Conservation (phyloP, 176 grass and related monocot species). For the Ensete glaucum region DNA sequence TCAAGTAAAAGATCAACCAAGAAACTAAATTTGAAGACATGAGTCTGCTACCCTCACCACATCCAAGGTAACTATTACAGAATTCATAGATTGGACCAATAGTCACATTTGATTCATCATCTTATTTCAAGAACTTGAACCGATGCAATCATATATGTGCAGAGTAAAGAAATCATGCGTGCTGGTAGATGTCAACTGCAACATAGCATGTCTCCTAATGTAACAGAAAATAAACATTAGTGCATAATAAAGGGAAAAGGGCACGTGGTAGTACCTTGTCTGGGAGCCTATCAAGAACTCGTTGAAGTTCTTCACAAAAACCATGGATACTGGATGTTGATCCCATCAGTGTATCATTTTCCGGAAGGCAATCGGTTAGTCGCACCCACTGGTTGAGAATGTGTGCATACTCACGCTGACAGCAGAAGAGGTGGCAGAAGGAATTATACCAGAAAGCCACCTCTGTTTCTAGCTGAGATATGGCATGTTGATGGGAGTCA, state of each 20-base stretch:
- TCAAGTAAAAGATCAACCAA: neutral
- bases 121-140: too few species aligned
- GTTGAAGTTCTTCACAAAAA: slow-evolving; percentile 59
- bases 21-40: too few species aligned
- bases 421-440: slow-evolving; percentile 69
- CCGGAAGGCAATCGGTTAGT: slow-evolving; percentile 61
- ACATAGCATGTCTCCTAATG: too few species aligned
- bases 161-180: too few species aligned
- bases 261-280: slow-evolving; percentile 48
- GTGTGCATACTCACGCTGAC: slow-evolving; percentile 64
- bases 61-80: too few species aligned
- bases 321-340: slow-evolving; percentile 46
- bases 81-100: too few species aligned
- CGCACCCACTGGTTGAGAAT: slow-evolving; percentile 78
- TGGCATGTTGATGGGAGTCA: slow-evolving; percentile 56
- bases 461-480: slow-evolving; percentile 76
- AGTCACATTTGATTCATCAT: too few species aligned
- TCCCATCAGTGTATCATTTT: slow-evolving; percentile 46
- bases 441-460: slow-evolving; percentile 73
- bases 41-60: too few species aligned
- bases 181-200: too few species aligned
- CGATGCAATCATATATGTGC: too few species aligned
- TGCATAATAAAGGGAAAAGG: neutral
- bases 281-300: slow-evolving; percentile 46
- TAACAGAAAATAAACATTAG: too few species aligned